These are phyloP conservation scores for Wakefieldia striispora DNA, from an alignment of 768 basidiomycete species.

Conservation along the genomic window DNA sequence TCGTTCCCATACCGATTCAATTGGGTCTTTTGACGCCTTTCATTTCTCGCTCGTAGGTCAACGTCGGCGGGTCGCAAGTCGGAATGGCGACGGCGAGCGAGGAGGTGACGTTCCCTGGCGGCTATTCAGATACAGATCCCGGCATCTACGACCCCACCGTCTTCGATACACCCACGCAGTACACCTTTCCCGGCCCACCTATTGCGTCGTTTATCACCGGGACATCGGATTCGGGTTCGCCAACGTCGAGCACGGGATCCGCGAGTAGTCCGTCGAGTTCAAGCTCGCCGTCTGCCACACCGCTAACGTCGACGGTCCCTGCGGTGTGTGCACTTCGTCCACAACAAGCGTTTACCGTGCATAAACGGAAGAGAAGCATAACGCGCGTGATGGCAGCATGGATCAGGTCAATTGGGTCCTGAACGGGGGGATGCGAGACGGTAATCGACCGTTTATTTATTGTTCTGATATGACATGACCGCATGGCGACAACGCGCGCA, in stretches of 20 bases:
- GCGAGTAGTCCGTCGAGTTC: background rate
- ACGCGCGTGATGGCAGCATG: constrained; percentile 18
- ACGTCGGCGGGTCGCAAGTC: constrained; percentile 51
- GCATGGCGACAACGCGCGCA: background rate
- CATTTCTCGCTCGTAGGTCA: constrained; percentile 36
- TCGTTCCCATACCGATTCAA: background rate
- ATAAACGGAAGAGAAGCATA: constrained; percentile 15
- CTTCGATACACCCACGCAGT: constrained; percentile 30
- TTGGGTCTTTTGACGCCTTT: background rate
- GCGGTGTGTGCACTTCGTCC: constrained; percentile 15
- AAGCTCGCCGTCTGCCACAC: constrained; percentile 5
- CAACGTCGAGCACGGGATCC: constrained; percentile 4
- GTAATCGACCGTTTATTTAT: background rate
- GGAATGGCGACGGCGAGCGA: constrained; percentile 46
- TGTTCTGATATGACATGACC: background rate
- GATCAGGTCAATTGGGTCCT: constrained; percentile 19
- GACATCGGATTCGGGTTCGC: constrained; percentile 12
- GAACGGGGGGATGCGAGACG: background rate
- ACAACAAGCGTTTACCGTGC: constrained; percentile 19
- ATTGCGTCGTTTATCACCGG: constrained; percentile 41
- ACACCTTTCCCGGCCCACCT: constrained; percentile 55
- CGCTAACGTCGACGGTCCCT: constrained; percentile 4
- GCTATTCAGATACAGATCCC: constrained; percentile 66
- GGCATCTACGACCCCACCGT: constrained; percentile 60
- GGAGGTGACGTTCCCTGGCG: constrained; percentile 69